Percentiles rank a stretch among this genome's conserved stretches.
Evolutionary conservation across 1,139 yeast genomes (phyloP).

Genomic region (Sugiyamaella sp.): DNA sequence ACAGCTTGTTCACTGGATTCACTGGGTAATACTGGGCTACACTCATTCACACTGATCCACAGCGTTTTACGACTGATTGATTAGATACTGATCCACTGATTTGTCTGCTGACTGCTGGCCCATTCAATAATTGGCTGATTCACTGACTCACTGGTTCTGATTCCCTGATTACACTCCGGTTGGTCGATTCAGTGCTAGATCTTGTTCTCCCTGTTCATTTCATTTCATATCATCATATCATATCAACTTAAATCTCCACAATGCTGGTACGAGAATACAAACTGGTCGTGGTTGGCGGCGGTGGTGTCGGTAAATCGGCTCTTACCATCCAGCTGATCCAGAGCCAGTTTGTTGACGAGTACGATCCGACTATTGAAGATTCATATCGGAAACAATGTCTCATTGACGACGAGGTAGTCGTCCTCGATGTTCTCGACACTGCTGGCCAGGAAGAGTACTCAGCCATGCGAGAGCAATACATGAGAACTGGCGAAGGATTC

Average conservation of each 20-base stretch:
- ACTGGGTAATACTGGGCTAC: too few species aligned
- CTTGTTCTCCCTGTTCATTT: too few species aligned
- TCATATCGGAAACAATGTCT: conserved; percentile 91
- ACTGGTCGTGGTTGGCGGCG: conserved; percentile 95
- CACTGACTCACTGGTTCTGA: too few species aligned
- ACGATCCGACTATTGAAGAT: conserved; percentile 98
- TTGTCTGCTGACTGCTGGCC: too few species aligned
- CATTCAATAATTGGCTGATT: too few species aligned
- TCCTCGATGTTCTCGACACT: conserved; percentile 90
- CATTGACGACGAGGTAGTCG: conserved; percentile 89
- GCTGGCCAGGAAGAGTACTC: conserved; percentile 98
- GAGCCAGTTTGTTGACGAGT: conserved; percentile 88
- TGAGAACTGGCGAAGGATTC: conserved; percentile 93
- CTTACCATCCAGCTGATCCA: conserved; percentile 68
- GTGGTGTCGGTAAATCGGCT: conserved; percentile 98
- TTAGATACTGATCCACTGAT: too few species aligned
- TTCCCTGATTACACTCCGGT: too few species aligned
- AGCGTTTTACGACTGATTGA: too few species aligned
- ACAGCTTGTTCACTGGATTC: too few species aligned
- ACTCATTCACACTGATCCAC: too few species aligned
- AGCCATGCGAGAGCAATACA: conserved; percentile 91
- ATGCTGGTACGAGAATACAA: conserved; percentile 53
- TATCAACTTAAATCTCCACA: neutral
- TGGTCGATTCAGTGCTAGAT: neutral
- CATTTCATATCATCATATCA: too few species aligned